phyloP scores from a whole-genome alignment of 257 asterid genomes.

The Penstemon eatonii region DNA sequence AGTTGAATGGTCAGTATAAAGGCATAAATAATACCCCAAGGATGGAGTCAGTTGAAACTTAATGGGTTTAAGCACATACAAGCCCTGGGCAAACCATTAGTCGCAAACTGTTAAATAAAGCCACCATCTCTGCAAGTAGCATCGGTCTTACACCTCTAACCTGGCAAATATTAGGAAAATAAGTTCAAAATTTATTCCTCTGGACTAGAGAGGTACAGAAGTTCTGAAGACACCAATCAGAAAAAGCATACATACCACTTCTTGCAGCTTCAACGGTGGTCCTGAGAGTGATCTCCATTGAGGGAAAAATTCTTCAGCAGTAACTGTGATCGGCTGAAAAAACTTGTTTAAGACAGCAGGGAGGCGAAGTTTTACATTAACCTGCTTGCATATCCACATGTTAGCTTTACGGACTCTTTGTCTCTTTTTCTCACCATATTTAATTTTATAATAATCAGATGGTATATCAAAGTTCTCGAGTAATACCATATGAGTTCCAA shows the following conservation, averaged over 20 bases:
- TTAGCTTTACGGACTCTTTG: slow-evolving; percentile 28
- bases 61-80: slow-evolving; percentile 46
- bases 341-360: slow-evolving; percentile 87
- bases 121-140: slow-evolving; percentile 77
- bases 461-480: slow-evolving; percentile 15
- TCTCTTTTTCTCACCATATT: background rate
- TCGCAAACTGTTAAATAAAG: slow-evolving; percentile 62
- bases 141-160: slow-evolving; percentile 89
- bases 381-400: slow-evolving; percentile 45
- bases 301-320: slow-evolving; percentile 89
- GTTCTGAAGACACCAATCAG: slow-evolving; percentile 3
- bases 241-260: slow-evolving; percentile 64
- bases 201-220: background rate
- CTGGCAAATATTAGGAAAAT: slow-evolving; percentile 46
- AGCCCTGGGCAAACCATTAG: slow-evolving; percentile 82
- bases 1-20: slow-evolving; percentile 16
- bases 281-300: slow-evolving; percentile 98
- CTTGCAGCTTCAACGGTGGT: slow-evolving; percentile 93
- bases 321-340: slow-evolving; percentile 69
- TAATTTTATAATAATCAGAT: no score
- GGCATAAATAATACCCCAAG: slow-evolving; percentile 19
- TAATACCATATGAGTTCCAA: slow-evolving; percentile 68
- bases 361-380: slow-evolving; percentile 84
- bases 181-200: slow-evolving; percentile 25
- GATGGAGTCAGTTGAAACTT: slow-evolving; percentile 11